Evolutionary conservation across 164 flowering plant species (phyloP), one percentile per base, ranked within the genome.

Genomic region (Tetracentron sinense): DNA sequence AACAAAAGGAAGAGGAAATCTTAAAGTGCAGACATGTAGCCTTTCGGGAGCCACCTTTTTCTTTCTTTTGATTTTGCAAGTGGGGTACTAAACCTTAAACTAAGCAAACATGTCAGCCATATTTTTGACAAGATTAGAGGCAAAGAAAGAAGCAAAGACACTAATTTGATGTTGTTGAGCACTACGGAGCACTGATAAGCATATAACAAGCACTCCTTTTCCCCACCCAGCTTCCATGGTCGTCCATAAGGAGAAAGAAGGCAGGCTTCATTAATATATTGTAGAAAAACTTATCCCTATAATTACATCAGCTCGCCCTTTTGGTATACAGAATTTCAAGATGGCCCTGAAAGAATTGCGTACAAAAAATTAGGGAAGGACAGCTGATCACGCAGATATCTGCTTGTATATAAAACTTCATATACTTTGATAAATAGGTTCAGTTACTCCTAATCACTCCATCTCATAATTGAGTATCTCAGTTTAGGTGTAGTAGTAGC

Each of bases 71-170:
- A 62, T 56, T 66, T 62, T 21, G 1, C 6, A 53, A 70, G 82
- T 77, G 81, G 82, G 74, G 69, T 58, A 61, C 71, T 48, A 42
- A 68, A 66, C 75, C 81, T 62, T 75, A 78, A 81, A 78, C 73
- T 69, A 73, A 47, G 77, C 56, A 49, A 74, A 64, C 58, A 55
- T 78, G 82, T 70, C 73, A 63, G 77, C 61, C 56, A 68, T 42
- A 52, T 29, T 6, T 60, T 75, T 74, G 79, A 70, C 76, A 79
- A 66, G 72, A 72, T 74, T 72, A 70, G 58, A 65, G 48, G 67
- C 47, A 26, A 64, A 54, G 67, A 55, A 69, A 74, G 62, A 38
- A 64, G n/a, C 50, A 50, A 61, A 76, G 8, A 62, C 62, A 48
- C 44, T 42, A 29, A 31, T 28, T 56, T 59, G 65, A 69, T 69